Base-by-base conservation (phyloP, 345 rosid genomes). In the Brassica nigra region DNA sequence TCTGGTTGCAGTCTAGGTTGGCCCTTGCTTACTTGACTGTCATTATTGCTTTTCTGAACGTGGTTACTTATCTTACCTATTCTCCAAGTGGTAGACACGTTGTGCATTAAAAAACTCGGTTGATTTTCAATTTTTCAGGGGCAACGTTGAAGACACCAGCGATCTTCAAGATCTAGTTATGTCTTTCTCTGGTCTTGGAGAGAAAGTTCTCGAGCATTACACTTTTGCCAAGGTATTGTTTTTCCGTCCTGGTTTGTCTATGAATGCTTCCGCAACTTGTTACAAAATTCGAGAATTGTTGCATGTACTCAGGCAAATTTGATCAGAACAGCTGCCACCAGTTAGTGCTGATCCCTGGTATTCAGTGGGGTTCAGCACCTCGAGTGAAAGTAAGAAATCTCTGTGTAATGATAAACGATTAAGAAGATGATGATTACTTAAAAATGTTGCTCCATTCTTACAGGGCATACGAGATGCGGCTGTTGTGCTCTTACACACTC, bases 401-500 rank as follows among this genome's bases (percentile, higher is more conserved):
- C 29, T 33, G 62, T 33, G 62, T 59, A 47, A 4, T 57, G 31
- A 59, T n/a, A 23, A 30, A 31, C 9, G 37, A 5, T 52, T 27
- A 62, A 58, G 31, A 69, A 30, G 34, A 23, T 23, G 1, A 34
- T 5, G 52, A n/a, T 12, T 42, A 57, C 31, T 23, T 28, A 27
- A 61, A 73, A 34, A 33, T 81, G 49, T 18, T 78, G 44, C 61
- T 77, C 57, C 62, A 37, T 55, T 64, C 65, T 58, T 86, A 70
- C 86, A 95, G 99, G 98, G 97, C 63, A 93, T 95, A 70, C 91
- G 96, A 27, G 97, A 91, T 87, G 99, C 93, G 15, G 93, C 98
- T 59, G 92, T 95, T 76, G 98, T 91, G 80, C 89, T 95, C 62
- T 78, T 95, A 84, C 99, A 95, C 82, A 85, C 93, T 59, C 84